A percentile compares a stretch with the other conserved stretches of the same genome.
Conservation (phyloP, 768 basidiomycete genomes). For the Melanogaster broomeanus region DNA sequence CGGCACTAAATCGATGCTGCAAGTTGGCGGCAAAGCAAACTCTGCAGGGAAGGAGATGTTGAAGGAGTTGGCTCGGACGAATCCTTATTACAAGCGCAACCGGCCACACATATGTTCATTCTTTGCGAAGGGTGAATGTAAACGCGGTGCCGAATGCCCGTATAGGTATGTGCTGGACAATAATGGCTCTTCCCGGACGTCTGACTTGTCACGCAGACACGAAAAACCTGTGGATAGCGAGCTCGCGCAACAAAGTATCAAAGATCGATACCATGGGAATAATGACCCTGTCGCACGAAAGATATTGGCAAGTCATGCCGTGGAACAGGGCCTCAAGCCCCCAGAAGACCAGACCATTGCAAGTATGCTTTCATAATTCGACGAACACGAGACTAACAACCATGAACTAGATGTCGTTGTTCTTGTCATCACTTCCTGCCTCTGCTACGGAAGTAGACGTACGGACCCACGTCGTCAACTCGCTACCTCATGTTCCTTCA, state of each 20-base stretch:
- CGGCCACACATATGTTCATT: slow-evolving; percentile 93
- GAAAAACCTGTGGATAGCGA: slow-evolving; percentile 86
- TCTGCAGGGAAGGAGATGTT: slow-evolving; percentile 96
- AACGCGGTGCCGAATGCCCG: slow-evolving; percentile 88
- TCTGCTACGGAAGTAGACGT: slow-evolving; percentile 72
- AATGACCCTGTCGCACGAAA: slow-evolving; percentile 95
- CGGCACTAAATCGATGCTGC: slow-evolving; percentile 62
- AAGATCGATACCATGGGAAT: slow-evolving; percentile 90
- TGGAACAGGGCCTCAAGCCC: slow-evolving; percentile 78
- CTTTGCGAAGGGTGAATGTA: slow-evolving; percentile 95
- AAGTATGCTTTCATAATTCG: slow-evolving; percentile 34
- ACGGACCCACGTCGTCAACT: slow-evolving; percentile 68
- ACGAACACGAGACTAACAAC: slow-evolving; percentile 1
- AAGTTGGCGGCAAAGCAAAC: slow-evolving; percentile 55
- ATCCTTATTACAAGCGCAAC: slow-evolving; percentile 98
- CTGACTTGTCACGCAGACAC: slow-evolving; percentile 52
- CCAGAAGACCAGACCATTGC: slow-evolving; percentile 90
- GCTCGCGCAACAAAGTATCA: slow-evolving; percentile 87
- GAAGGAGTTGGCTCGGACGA: slow-evolving; percentile 90
- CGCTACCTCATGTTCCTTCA: slow-evolving; percentile 63
- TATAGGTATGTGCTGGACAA: slow-evolving; percentile 54
- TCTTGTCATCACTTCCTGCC: slow-evolving; percentile 73
- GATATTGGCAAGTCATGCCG: slow-evolving; percentile 80
- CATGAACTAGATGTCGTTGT: slow-evolving; percentile 74
- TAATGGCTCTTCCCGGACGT: background rate